Percentiles rank a stretch among this genome's conserved stretches.
Conservation (phyloP, 805 yeast species). For the Komagataella pastoris region DNA sequence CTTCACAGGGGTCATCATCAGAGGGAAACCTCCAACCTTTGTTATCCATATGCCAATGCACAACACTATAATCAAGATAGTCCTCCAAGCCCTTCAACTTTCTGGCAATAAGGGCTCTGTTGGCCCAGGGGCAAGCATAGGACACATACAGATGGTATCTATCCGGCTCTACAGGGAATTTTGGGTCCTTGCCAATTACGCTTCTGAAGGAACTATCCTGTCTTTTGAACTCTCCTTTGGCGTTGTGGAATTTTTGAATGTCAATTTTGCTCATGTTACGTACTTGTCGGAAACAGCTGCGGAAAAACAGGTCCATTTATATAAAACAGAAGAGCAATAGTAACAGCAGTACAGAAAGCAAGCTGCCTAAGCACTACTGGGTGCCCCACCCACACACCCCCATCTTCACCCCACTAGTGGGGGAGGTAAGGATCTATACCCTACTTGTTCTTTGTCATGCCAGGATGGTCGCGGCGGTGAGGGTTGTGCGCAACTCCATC, state of each 20-base stretch:
- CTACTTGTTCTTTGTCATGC: background rate
- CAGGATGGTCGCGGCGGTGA: too few relatives aligned
- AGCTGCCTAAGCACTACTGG: background rate
- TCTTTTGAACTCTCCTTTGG: slow-evolving; percentile 44
- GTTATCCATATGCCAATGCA: slow-evolving; percentile 81
- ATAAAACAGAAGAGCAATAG: background rate
- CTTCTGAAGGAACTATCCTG: slow-evolving; percentile 44
- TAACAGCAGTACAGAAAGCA: background rate
- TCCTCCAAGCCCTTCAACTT: slow-evolving; percentile 59
- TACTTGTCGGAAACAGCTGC: background rate
- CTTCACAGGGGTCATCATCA: slow-evolving; percentile 26
- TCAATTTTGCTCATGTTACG: slow-evolving; percentile 15
- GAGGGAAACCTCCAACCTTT: slow-evolving; percentile 81
- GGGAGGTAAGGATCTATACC: background rate
- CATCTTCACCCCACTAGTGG: background rate
- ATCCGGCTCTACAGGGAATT: slow-evolving; percentile 59
- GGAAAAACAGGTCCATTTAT: background rate
- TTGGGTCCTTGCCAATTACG: slow-evolving; percentile 39
- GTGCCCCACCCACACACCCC: too few relatives aligned
- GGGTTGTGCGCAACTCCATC: background rate
- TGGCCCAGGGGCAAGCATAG: slow-evolving; percentile 95
- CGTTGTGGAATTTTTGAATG: slow-evolving; percentile 34
- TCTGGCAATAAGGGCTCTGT: slow-evolving; percentile 65
- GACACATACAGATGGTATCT: slow-evolving; percentile 85
- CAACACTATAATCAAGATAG: slow-evolving; percentile 58